Evolutionary conservation across 768 basidiomycete species (phyloP), one percentile per base, ranked within the genome.

Genomic region (Russula abietina): DNA sequence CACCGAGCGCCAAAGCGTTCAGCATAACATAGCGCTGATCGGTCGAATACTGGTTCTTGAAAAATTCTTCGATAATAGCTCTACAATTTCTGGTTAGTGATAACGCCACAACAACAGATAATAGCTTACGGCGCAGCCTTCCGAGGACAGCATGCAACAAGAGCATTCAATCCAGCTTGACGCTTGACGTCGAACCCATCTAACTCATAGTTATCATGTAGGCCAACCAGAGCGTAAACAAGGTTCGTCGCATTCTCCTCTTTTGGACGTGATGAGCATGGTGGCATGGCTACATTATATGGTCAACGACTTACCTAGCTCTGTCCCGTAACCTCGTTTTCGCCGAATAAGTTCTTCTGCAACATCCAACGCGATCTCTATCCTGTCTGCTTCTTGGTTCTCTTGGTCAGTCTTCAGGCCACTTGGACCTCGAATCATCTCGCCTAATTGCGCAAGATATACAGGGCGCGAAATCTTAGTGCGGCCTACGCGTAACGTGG

Each of bases 161-260:
- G 79, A 1, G 94, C 93, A 68, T 79, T 88, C 46, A 96, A 71
- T 19, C 89, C 83, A 1, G 78, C 84, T 72, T 94, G 91, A 53
- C 91, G 80, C 67, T 88, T 86, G 46, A 79, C 75, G 12, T 89
- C 83, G 66, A 98, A 98, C 4, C 76, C 81, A 0, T 87, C 84
- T 17, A 95, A 75, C n/a, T 97, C 87, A 67, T 82, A 98, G 67
- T 91, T 90, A 70, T 98, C 80, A 64, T 91, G 85, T 56, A 98
- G 73, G 4, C 82, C 83, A 19, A 93, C 72, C 6, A 95, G 77
- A 1, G 83, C 84, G 61, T 89, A 83, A 0, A 83, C 82, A 8
- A 98, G 80, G 69, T 93, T 86, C 51, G 88, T 86, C 0, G 93
- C 88, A 70, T 96, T 96, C 74, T 99, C 96, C 62, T 86, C 96